Evolutionary conservation across 2,329 filamentous ascomycete genomes (phyloP), one percentile per base, ranked within the genome.

Genomic region (Hypocreales sp.): DNA sequence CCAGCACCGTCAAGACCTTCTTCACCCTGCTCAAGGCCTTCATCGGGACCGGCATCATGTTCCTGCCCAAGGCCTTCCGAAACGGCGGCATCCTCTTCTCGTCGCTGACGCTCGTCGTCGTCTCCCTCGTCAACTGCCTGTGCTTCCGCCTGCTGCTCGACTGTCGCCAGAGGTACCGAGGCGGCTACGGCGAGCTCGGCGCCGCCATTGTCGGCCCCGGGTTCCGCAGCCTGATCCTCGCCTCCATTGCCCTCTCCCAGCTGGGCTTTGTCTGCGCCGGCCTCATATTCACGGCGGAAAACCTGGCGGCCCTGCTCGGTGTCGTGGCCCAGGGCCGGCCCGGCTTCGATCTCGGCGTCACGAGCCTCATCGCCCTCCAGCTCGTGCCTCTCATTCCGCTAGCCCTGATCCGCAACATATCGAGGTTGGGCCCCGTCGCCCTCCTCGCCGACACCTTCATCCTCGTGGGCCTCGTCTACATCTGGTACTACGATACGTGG

Each of bases 31-130:
- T 84, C 27, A 84, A 84, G 48, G 78, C 79, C 2, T 84, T 84
- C 40, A 67, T 84, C 29, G 79, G 79, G 25, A 84, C 79, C 1
- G 79, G 79, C 34, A 83, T 84, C 47, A 81, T 84, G 72, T 84
- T 84, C 43, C 48, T 84, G 24, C 79, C 79, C 25, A 83, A 81
- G 44, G 79, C 79, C 0, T 84, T 83, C 52, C 70, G 71, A 42
- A 84, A 84, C 37, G 79, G 79, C 20, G 79, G 79, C 15, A 73
- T 84, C 27, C 55, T 82, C 8, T 84, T 84, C 45, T 82, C 78
- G 0, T 74, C 72, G 0, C 51, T 81, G 26, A 73, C 74, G 0
- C 64, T 84, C 37, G 50, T 83, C 24, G 52, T 58, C 8, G 67
- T 83, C 3, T 73, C 79, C 2, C 45, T 66, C 13, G 53, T 83